Evolutionary conservation across 202 grass and related monocot genomes (phyloP), one percentile per base, ranked within the genome.

Genomic region (Carex arenaria): DNA sequence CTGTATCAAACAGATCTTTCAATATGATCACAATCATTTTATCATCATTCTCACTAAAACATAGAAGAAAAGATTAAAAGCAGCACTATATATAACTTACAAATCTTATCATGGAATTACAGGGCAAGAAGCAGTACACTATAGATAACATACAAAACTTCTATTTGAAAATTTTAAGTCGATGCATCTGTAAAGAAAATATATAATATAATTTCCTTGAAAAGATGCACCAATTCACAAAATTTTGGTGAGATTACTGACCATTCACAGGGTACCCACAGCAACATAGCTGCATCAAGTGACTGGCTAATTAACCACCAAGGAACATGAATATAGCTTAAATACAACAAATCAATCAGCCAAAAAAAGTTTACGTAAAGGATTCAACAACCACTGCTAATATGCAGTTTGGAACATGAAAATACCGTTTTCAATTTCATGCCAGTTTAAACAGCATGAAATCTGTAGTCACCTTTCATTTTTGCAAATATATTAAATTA

Each of bases 241-340:
- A 36, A 82, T 82, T 53, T 82, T 34, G 80, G 80, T 82, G 64
- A 55, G 63, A 56, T 82, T 82, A 82, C 63, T 82, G 80, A 82
- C 63, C 80, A 68, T 82, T 69, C 80, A 67, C 80, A 82, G 13
- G 62, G 43, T 52, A 32, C 2, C n/a, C 54, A 22, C 23, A 63
- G 64, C 40, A 12, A 47, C 5, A 51, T 3, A 82, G 62, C 79
- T 65, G 79, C 22, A 69, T 20, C 80, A 69, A 32, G 80, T 67
- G 62, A 82, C 62, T 82, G 80, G 80, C 80, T 82, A 82, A 82
- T 82, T 82, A 82, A 82, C 62, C 80, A 82, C 80, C 80, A 69
- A 34, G 9, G 20, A 1, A 1, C 14, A 80, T 52, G 45, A 22
- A 34, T 82, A n/a, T 32, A 19, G 64, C 15, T 12, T 51, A 0